Conservation (phyloP, 768 basidiomycete species). For the Serendipita vermifera region DNA sequence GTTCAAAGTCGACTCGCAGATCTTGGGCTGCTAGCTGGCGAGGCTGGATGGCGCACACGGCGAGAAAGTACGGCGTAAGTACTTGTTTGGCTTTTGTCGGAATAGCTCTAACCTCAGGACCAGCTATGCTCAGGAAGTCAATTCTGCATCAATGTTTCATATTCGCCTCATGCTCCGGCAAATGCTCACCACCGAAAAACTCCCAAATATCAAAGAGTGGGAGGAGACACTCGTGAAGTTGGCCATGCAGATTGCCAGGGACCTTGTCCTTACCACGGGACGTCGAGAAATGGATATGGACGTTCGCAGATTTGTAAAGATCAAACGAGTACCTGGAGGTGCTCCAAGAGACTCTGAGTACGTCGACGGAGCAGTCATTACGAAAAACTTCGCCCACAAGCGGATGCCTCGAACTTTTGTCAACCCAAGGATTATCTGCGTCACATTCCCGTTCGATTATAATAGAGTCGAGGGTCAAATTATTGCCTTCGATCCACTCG, state of each 20-base stretch:
- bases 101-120: slow-evolving; percentile 11
- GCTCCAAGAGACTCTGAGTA: slow-evolving; percentile 88
- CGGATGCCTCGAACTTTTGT: slow-evolving; percentile 71
- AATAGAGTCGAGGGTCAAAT: slow-evolving; percentile 86
- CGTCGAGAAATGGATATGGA: slow-evolving; percentile 90
- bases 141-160: slow-evolving; percentile 76
- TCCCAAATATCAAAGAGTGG: slow-evolving; percentile 81
- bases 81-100: background rate
- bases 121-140: slow-evolving; percentile 75
- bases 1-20: slow-evolving; percentile 63
- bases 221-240: slow-evolving; percentile 69
- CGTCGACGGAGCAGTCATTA: slow-evolving; percentile 91
- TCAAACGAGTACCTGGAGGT: slow-evolving; percentile 96
- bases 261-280: slow-evolving; percentile 68
- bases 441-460: slow-evolving; percentile 91
- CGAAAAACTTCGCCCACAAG: slow-evolving; percentile 96
- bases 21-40: slow-evolving; percentile 31
- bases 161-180: slow-evolving; percentile 84
- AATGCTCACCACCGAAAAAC: slow-evolving; percentile 67
- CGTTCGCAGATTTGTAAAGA: slow-evolving; percentile 87
- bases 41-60: slow-evolving; percentile 75
- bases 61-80: slow-evolving; percentile 83
- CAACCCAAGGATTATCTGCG: slow-evolving; percentile 90
- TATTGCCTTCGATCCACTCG: slow-evolving; percentile 79
- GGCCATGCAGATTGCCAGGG: slow-evolving; percentile 73